Percentiles rank a stretch among this genome's conserved stretches.
These are phyloP conservation scores for Solanum sejunctum DNA, from an alignment of 257 asterid genomes.

Conservation along the genomic window DNA sequence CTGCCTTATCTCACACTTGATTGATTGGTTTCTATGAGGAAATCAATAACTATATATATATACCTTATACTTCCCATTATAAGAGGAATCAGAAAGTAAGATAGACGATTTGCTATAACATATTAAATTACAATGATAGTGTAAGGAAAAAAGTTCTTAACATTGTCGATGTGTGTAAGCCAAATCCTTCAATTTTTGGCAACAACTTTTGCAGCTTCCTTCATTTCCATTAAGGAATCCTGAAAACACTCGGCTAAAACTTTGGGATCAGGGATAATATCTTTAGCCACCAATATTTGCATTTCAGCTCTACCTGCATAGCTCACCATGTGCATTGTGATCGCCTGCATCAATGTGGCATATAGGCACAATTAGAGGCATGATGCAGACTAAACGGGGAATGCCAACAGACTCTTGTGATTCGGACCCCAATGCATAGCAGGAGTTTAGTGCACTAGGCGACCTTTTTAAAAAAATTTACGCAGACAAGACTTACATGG, in stretches of 20 bases:
- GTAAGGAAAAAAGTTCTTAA: background rate
- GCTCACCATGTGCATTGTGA: constrained; percentile 77
- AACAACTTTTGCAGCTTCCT: constrained; percentile 27
- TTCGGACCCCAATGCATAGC: no score
- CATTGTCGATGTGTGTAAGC: background rate
- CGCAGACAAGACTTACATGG: constrained; percentile 28
- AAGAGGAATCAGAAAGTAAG: background rate
- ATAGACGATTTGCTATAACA: background rate
- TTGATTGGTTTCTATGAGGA: background rate
- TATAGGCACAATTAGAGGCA: background rate
- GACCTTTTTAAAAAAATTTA: no score
- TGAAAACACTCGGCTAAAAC: constrained; percentile 58
- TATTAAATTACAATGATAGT: background rate
- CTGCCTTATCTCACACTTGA: background rate
- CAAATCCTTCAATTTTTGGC: background rate
- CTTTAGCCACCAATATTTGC: constrained; percentile 73
- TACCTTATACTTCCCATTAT: background rate
- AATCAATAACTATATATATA: background rate
- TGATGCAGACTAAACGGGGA: background rate
- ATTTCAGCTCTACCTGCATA: constrained; percentile 60
- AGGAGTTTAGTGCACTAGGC: no score
- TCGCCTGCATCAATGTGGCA: constrained; percentile 24
- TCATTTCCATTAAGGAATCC: constrained; percentile 52
- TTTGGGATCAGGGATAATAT: constrained; percentile 54
- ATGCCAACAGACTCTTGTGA: no score